These are phyloP conservation scores for Fusarium sambucinum DNA, from an alignment of 2,329 filamentous ascomycete genomes.

Conservation along the genomic window DNA sequence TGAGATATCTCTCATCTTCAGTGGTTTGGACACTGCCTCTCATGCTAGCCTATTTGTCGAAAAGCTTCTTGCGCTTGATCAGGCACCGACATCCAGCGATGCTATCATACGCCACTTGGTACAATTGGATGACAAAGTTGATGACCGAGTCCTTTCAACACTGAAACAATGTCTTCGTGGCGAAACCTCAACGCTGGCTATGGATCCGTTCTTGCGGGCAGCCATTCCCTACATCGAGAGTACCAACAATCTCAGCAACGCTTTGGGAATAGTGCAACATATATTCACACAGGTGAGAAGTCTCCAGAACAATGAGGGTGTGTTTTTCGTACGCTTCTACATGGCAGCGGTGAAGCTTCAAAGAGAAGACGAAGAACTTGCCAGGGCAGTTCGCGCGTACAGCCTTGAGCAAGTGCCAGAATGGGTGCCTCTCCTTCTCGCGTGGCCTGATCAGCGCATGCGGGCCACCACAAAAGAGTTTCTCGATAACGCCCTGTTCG, in stretches of 20 bases:
- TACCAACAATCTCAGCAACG: conserved; percentile 52
- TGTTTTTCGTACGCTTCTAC: conserved; percentile 62
- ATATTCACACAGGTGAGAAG: conserved; percentile 58
- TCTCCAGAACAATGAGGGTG: conserved; percentile 62
- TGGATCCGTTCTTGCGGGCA: conserved; percentile 69
- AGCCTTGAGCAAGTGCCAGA: conserved; percentile 50
- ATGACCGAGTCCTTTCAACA: conserved; percentile 64
- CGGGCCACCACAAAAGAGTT: conserved; percentile 59
- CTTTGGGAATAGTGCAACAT: conserved; percentile 58
- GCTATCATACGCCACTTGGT: conserved; percentile 70
- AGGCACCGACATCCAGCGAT: conserved; percentile 64
- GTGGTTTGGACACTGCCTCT: conserved; percentile 50
- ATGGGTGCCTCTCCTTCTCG: conserved; percentile 67
- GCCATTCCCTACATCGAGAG: conserved; percentile 65
- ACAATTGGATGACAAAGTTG: conserved; percentile 63
- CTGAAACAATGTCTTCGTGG: conserved; percentile 67
- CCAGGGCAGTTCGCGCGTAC: conserved; percentile 33
- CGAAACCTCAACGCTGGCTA: conserved; percentile 55
- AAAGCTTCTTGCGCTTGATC: conserved; percentile 73
- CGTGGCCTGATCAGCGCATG: conserved; percentile 59
- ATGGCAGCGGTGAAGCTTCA: conserved; percentile 47
- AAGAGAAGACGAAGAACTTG: conserved; percentile 46
- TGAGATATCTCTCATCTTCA: conserved; percentile 62
- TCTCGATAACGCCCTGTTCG: conserved; percentile 59
- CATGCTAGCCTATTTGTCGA: conserved; percentile 68